Conservation (phyloP, 225 moss, liverwort and hornwort genomes). For the Neckera pumila region DNA sequence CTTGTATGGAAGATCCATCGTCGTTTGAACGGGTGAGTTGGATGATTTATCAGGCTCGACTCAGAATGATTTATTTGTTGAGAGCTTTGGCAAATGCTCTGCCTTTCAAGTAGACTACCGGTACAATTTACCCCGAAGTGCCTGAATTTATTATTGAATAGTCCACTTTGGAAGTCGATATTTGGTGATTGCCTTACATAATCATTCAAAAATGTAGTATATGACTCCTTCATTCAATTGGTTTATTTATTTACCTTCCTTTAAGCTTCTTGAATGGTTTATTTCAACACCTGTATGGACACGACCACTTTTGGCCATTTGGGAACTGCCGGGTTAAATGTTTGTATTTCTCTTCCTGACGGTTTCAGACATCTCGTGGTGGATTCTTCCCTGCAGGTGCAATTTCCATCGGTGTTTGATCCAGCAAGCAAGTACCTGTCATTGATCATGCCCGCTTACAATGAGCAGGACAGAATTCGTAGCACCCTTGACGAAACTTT, state of each 20-base stretch:
- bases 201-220: not conserved
- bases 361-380: not conserved
- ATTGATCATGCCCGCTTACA: constrained; percentile 84
- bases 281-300: not conserved
- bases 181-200: not conserved
- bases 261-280: not conserved
- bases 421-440: constrained; percentile 83
- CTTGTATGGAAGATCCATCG: constrained; percentile 77
- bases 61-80: not conserved
- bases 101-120: not conserved
- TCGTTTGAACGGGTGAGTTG: constrained; percentile 59
- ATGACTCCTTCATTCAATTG: not conserved
- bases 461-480: constrained; percentile 77
- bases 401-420: constrained; percentile 74
- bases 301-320: too few species aligned
- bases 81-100: not conserved
- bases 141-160: not conserved
- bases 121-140: not conserved
- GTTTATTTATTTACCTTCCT: not conserved
- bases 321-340: not conserved
- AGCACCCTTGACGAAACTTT: constrained; percentile 88
- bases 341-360: not conserved
- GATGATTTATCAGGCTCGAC: not conserved
- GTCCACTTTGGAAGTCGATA: not conserved
- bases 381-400: constrained; percentile 30